Evolutionary conservation across 2,329 filamentous ascomycete species (phyloP).

Genomic region (Metarhizium guizhouense): DNA sequence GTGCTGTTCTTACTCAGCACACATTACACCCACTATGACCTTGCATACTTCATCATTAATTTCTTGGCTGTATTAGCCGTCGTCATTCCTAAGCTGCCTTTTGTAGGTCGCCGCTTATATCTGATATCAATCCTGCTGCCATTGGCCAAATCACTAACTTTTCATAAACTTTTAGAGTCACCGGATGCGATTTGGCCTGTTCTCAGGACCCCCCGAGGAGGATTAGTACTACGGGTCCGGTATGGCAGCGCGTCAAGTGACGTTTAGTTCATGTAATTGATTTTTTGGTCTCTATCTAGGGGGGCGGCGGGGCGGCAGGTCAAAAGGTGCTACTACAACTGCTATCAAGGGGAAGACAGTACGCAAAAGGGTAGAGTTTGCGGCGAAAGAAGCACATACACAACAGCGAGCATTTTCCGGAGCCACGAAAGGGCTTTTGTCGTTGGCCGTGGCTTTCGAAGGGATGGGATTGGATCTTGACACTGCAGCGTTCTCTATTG

Average conservation of each 20-base stretch:
- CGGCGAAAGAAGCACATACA: constrained; percentile 16
- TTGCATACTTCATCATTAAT: constrained; percentile 96
- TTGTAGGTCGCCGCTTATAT: constrained; percentile 51
- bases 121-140: neutral
- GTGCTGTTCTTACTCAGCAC: constrained; percentile 92
- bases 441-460: constrained; percentile 16
- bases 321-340: neutral
- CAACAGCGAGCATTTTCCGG: constrained; percentile 25
- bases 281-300: neutral
- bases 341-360: constrained; percentile 5
- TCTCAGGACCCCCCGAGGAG: constrained; percentile 61
- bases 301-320: neutral
- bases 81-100: constrained; percentile 92
- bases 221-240: constrained; percentile 8
- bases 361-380: constrained; percentile 1
- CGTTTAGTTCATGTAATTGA: constrained; percentile 1
- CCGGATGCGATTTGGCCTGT: constrained; percentile 67
- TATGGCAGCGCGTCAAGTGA: constrained; percentile 2
- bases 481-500: constrained; percentile 12
- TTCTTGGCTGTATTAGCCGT: constrained; percentile 86
- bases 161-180: constrained; percentile 49
- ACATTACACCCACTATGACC: constrained; percentile 96
- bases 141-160: constrained; percentile 13
- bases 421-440: constrained; percentile 16
- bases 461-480: constrained; percentile 20